Evolutionary conservation across 2,329 filamentous ascomycete genomes (phyloP), one percentile per base, ranked within the genome.

Genomic region (Claviceps quebecensis): DNA sequence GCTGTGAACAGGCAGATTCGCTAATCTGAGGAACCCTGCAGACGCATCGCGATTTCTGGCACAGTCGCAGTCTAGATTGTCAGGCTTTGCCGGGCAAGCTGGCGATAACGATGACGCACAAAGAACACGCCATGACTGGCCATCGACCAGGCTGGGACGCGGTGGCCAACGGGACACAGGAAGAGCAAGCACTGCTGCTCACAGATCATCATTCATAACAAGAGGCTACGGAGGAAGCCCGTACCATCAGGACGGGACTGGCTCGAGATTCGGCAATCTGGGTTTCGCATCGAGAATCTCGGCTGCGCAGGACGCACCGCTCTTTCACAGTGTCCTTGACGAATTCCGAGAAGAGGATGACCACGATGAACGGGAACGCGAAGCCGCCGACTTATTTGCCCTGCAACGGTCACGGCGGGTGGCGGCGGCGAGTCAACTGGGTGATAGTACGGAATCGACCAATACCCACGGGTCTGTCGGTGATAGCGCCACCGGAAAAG

Each of bases 1-100:
- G 8, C 17, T 16, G 41, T 44, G 19, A 44, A 44, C 2, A 26
- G 17, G 16, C 29, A 19, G 29, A 14, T 14, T 49, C 39, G 47
- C 48, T 53, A 36, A 49, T 23, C 19, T 11, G 16, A 34, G 11
- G 14, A 47, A 11, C 19, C 19, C 37, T 50, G 26, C 63, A 96
- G 93, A 97, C 83, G 93, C 93, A 62, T 97, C 91, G 59, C 85
- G 84, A 60, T 98, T 98, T 67, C 81, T 98, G 61, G 87, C 90
- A 55, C 93, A 97, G 78, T 96, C 90, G 58, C 90, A 95, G 74
- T 95, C 90, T 55, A 84, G 88, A 56, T 75, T 97, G 61, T 87
- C 85, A 58, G 81, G 73, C 66, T 81, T 89, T 54, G 56, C 52
- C 29, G 78, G 73, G 69, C 79, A 84, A 65, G 69, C 78, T 54